Evolutionary conservation across 129 eudicot genomes (phyloP).

Genomic region (Daucus carota): DH1_v3.0 NC_030385.2:8642501-8643000

Average conservation of each 20-base stretch:
- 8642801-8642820: conserved; percentile 56
- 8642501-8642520: conserved; percentile 24
- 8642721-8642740: conserved; percentile 66
- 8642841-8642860: conserved; percentile 47
- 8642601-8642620: conserved; percentile 41
- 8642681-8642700: conserved; percentile 41
- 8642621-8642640: conserved; percentile 61
- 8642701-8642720: conserved; percentile 41
- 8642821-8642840: conserved; percentile 51
- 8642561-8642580: conserved; percentile 35
- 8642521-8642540: conserved; percentile 34
- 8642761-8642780: conserved; percentile 37
- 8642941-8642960: conserved; percentile 59
- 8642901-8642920: conserved; percentile 43
- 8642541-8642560: conserved; percentile 19
- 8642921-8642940: conserved; percentile 41
- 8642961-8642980: conserved; percentile 51
- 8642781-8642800: conserved; percentile 40
- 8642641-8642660: conserved; percentile 83
- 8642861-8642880: conserved; percentile 57
- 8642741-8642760: conserved; percentile 22
- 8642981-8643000: conserved; percentile 53
- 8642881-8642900: conserved; percentile 50
- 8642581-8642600: conserved; percentile 87
- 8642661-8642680: conserved; percentile 64